Percentiles rank a stretch among this genome's conserved stretches.
phyloP scores from a whole-genome alignment of 2,329 filamentous ascomycete species.

The Thelonectria blattea region DNA sequence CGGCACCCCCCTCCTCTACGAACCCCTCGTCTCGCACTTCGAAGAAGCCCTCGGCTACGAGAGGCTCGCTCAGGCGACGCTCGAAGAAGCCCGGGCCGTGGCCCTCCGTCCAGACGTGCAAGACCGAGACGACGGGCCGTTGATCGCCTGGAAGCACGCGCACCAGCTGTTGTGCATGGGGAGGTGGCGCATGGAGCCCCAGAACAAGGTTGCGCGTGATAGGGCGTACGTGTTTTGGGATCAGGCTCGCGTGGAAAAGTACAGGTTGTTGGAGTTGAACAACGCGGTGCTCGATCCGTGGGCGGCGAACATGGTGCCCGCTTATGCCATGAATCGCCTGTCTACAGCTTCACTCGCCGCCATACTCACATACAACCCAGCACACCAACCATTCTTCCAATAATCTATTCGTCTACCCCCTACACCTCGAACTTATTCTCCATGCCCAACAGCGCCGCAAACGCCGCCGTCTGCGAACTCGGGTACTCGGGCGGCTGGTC shows the following conservation, averaged over 20 bases:
- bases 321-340: too few relatives aligned
- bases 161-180: neutral
- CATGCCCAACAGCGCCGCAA: slow-evolving; percentile 71
- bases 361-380: too few relatives aligned
- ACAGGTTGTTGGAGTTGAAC: neutral
- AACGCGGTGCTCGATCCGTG: too few relatives aligned
- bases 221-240: slow-evolving; percentile 1
- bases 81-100: neutral
- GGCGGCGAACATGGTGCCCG: too few relatives aligned
- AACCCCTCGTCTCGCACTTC: neutral
- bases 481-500: slow-evolving; percentile 78
- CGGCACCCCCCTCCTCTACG: neutral
- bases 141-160: neutral
- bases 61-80: neutral
- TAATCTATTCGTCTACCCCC: too few relatives aligned
- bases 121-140: neutral
- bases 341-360: too few relatives aligned
- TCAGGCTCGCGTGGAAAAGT: neutral
- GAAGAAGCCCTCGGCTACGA: too few relatives aligned
- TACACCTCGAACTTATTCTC: slow-evolving; percentile 2
- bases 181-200: neutral
- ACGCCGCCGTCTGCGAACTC: slow-evolving; percentile 82
- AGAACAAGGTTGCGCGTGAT: neutral
- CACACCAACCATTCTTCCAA: too few relatives aligned
- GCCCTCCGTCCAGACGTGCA: neutral